These are phyloP conservation scores for Gastrodia elata DNA, from an alignment of 106 monocot genomes.

Conservation along the genomic window DNA sequence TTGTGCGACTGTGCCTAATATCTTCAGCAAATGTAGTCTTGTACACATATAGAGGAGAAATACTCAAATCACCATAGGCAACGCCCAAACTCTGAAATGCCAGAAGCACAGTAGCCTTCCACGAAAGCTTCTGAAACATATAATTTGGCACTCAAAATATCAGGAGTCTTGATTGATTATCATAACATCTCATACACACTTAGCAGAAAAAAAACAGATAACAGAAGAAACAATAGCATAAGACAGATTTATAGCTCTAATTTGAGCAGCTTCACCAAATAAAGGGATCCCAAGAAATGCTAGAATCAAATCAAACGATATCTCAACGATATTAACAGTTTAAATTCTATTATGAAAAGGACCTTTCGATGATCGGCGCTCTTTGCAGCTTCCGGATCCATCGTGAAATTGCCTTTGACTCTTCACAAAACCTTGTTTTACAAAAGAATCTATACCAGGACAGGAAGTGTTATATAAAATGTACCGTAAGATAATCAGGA, in stretches of 20 bases:
- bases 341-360: neutral
- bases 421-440: neutral
- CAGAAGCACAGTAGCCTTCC: slow-evolving; percentile 29
- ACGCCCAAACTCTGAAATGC: slow-evolving; percentile 43
- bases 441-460: neutral
- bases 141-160: neutral
- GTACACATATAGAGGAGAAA: slow-evolving; percentile 37
- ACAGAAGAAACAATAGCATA: neutral
- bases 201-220: neutral
- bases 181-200: neutral
- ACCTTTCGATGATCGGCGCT: neutral
- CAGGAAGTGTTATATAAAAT: neutral
- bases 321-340: neutral
- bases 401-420: neutral
- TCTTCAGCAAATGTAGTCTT: slow-evolving; percentile 44
- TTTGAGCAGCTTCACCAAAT: neutral
- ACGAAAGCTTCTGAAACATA: slow-evolving; percentile 28
- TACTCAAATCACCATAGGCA: slow-evolving; percentile 43
- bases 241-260: neutral
- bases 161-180: neutral
- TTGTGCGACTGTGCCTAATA: slow-evolving; percentile 28
- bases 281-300: slow-evolving; percentile 1
- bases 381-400: slow-evolving; percentile 8
- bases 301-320: neutral
- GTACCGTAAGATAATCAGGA: neutral